Evolutionary conservation across 257 asterid species (phyloP), one percentile per base, ranked within the genome.

Genomic region (Phtheirospermum japonicum): DNA sequence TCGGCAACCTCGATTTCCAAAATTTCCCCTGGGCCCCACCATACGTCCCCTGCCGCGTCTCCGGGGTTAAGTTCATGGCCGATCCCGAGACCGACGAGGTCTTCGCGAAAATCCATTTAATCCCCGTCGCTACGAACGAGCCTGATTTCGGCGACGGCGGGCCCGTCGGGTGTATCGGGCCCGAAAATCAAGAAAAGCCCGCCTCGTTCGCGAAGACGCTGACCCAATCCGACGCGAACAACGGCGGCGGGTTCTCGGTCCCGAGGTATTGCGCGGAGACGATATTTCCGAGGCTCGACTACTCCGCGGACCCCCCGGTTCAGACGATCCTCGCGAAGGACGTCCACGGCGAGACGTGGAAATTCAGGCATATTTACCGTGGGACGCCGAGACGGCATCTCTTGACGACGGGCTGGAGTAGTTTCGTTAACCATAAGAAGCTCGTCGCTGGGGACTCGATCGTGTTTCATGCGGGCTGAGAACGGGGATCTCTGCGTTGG

Each of bases 371-470:
- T 71, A 86, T 92, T 7, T 92, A 89, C 50, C 67, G 98, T 62
- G 98, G 98, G 66, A 86, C 98, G 0, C 98, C 98, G 0, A 79
- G 95, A 90, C 77, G 98, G 60, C 98, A 92, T 75, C 95, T 92
- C 37, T 64, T 92, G 55, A 92, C 98, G 0, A 92, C 98, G 0
- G 98, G 98, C 4, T 92, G 98, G 98, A 92, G 95, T 48, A 82
- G 83, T 68, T 92, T 92, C 46, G 99, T 92, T 64, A 92, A 89
- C 89, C 84, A 85, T 13, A 92, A 92, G 75, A 92, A 88, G 77
- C 91, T 92, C 1, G 81, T 89, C 31, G 99, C 99, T 0, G 99
- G 99, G 7, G 99, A 92, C 72, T 89, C 99, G 1, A 80, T 92
- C 16, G 97, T 92, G 63, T 92, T n/a, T 92, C 65, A 71, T 86